These are phyloP conservation scores for Leishmania lainsoni DNA, from an alignment of 208 protist genomes.

Conservation along the genomic window DNA sequence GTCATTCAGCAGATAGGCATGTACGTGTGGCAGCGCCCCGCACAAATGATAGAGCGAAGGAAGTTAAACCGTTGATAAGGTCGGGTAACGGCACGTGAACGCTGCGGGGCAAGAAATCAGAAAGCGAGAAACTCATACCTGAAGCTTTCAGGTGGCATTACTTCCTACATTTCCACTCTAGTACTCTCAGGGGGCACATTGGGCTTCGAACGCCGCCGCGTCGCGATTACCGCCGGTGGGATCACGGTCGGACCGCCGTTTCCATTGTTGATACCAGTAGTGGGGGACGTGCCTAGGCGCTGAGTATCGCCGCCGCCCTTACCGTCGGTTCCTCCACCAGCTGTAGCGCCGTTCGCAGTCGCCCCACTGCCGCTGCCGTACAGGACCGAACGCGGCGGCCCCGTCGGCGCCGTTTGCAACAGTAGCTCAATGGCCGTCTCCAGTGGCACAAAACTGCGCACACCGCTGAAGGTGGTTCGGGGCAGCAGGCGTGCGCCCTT, in stretches of 20 bases:
- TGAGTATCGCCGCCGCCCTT: slow-evolving; percentile 2
- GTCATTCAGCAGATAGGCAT: neutral
- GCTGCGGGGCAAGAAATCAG: neutral
- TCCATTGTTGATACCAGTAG: neutral
- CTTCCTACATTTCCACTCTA: slow-evolving; percentile 6
- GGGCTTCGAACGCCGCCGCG: slow-evolving; percentile 16
- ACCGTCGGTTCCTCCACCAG: too few relatives aligned
- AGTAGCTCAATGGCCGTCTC: slow-evolving; percentile 57
- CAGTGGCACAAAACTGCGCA: slow-evolving; percentile 56
- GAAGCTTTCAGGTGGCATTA: neutral
- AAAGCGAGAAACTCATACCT: neutral
- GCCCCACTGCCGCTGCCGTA: neutral
- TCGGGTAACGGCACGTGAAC: neutral
- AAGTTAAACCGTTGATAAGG: neutral
- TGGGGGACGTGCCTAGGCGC: slow-evolving; percentile 12
- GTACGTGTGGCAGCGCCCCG: neutral
- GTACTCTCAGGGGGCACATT: neutral
- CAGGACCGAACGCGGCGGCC: slow-evolving; percentile 69
- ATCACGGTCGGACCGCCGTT: neutral
- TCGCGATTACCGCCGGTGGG: slow-evolving; percentile 24
- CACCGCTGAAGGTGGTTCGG: slow-evolving; percentile 52
- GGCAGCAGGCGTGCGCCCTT: slow-evolving; percentile 61
- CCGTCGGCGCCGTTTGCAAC: slow-evolving; percentile 59
- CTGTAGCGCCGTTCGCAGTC: neutral
- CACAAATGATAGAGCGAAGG: neutral